These are phyloP conservation scores for Botryotinia convoluta DNA, from an alignment of 2,329 filamentous ascomycete species.

Conservation along the genomic window DNA sequence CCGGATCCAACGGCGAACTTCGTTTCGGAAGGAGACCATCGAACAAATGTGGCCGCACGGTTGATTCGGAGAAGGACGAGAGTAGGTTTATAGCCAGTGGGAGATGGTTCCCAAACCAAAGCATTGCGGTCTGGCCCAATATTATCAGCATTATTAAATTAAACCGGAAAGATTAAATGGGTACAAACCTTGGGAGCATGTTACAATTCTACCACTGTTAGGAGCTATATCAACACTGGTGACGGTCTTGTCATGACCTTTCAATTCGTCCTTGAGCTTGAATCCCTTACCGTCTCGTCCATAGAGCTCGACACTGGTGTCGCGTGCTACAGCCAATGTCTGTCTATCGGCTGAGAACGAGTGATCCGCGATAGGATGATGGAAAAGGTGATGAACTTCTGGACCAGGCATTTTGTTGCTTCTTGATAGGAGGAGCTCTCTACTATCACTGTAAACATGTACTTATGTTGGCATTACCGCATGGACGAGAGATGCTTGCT, in stretches of 20 bases:
- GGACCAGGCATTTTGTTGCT: constrained; percentile 67
- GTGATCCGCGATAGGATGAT: constrained; percentile 94
- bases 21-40: constrained; percentile 93
- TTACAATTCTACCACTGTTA: constrained; percentile 87
- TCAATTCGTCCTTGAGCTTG: constrained; percentile 85
- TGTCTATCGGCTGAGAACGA: constrained; percentile 92
- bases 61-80: constrained; percentile 96
- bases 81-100: constrained; percentile 91
- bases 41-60: constrained; percentile 91
- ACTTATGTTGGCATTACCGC: constrained; percentile 20
- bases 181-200: constrained; percentile 82
- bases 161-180: background rate
- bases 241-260: constrained; percentile 94
- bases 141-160: constrained; percentile 1
- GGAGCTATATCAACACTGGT: constrained; percentile 96
- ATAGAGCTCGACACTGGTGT: constrained; percentile 89
- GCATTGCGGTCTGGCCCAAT: constrained; percentile 78
- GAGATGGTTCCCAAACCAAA: constrained; percentile 95
- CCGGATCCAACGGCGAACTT: constrained; percentile 98
- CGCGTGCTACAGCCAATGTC: constrained; percentile 86
- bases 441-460: constrained; percentile 66
- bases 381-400: constrained; percentile 95
- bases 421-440: constrained; percentile 93
- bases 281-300: constrained; percentile 69
- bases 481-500: constrained; percentile 15